A percentile compares a stretch with the other conserved stretches of the same genome.
Evolutionary conservation across 2,329 filamentous ascomycete species (phyloP).

Genomic region (Botrytis aclada): DNA sequence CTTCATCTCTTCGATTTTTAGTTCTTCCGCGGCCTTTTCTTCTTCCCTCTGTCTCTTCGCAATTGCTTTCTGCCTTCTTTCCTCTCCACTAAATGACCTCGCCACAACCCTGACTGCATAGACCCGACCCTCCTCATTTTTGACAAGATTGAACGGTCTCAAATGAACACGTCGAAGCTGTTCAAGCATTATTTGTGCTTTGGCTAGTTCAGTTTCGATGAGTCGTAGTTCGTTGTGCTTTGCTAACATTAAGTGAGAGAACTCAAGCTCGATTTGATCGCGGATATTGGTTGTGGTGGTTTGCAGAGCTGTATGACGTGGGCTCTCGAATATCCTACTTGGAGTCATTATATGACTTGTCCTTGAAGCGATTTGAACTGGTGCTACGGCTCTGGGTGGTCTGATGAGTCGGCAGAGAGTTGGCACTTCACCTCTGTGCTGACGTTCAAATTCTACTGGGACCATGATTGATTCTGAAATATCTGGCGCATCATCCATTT

Average conservation of each 20-base stretch:
- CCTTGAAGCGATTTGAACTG: neutral
- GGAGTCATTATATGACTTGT: neutral
- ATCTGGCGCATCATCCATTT: neutral
- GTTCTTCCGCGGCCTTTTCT: no score
- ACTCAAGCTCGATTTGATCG: neutral
- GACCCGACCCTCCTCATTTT: constrained; percentile 47
- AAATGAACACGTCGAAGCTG: constrained; percentile 89
- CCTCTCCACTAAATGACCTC: neutral
- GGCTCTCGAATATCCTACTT: neutral
- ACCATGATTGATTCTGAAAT: neutral
- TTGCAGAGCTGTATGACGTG: neutral
- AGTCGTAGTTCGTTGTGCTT: constrained; percentile 93
- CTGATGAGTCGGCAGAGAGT: no score
- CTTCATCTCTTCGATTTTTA: neutral
- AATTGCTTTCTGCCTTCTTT: neutral
- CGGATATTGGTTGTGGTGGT: neutral
- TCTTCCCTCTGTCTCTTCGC: neutral
- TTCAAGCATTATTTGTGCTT: constrained; percentile 90
- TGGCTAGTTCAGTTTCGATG: constrained; percentile 93
- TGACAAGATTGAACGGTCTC: constrained; percentile 77
- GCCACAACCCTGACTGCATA: neutral
- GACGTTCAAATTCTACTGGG: neutral
- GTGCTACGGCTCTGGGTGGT: no score
- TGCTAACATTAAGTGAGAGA: constrained; percentile 58
- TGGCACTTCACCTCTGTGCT: neutral